These are phyloP conservation scores for Scenedesmus sp. DNA, from an alignment of 163 green algal genomes.

Conservation along the genomic window DNA sequence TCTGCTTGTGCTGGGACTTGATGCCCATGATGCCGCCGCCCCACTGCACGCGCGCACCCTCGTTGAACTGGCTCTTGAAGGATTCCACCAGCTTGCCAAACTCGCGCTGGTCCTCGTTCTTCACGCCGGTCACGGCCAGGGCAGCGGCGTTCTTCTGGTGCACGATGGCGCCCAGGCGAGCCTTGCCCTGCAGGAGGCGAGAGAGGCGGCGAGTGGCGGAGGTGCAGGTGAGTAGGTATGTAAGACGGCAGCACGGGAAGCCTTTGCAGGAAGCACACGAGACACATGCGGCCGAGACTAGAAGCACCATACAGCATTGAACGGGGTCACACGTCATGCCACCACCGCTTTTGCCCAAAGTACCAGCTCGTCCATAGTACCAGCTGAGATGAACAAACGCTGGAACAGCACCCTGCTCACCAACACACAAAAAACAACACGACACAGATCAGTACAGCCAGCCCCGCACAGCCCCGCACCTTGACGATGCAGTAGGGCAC, in stretches of 20 bases:
- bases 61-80: conserved; percentile 90
- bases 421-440: too few relatives aligned
- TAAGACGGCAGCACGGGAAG: background rate
- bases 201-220: background rate
- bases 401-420: too few relatives aligned
- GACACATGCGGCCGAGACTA: too few relatives aligned
- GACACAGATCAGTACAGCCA: too few relatives aligned
- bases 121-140: conserved; percentile 94
- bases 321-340: too few relatives aligned
- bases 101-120: conserved; percentile 98
- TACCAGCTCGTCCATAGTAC: too few relatives aligned
- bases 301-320: too few relatives aligned
- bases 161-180: conserved; percentile 95
- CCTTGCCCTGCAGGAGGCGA: conserved; percentile 86
- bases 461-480: conserved; percentile 60
- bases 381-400: too few relatives aligned
- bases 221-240: background rate
- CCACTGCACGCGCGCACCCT: conserved; percentile 90
- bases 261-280: background rate
- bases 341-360: too few relatives aligned
- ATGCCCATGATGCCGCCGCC: conserved; percentile 98
- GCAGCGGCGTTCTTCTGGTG: conserved; percentile 99
- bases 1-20: conserved; percentile 95
- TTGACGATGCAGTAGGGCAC: conserved; percentile 99
- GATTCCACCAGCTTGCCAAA: conserved; percentile 97